phyloP scores from a whole-genome alignment of 306 rosid species.

The Sophora flavescens region DNA sequence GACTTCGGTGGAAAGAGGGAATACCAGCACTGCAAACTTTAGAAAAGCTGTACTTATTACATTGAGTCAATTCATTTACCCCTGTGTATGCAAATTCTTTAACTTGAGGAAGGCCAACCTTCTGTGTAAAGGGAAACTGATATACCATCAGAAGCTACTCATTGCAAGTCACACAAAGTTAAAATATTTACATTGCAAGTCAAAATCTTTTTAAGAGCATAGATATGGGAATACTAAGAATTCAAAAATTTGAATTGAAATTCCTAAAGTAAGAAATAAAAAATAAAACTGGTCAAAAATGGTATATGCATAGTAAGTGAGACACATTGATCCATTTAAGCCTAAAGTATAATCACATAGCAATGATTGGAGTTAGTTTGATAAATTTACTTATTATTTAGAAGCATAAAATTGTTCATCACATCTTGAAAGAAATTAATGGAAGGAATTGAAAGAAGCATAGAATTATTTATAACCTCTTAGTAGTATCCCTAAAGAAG shows the following conservation, averaged over 20 bases:
- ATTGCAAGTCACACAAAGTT: not conserved
- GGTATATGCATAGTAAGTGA: too few relatives aligned
- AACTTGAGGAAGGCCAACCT: slow-evolving; percentile 60
- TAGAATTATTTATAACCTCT: too few relatives aligned
- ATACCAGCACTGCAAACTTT: not conserved
- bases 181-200: not conserved
- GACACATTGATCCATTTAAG: too few relatives aligned
- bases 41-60: slow-evolving; percentile 49
- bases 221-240: not conserved
- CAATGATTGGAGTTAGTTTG: too few relatives aligned
- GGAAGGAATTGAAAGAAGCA: too few relatives aligned
- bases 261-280: not conserved
- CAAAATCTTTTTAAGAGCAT: not conserved
- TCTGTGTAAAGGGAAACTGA: slow-evolving; percentile 41
- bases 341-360: too few relatives aligned
- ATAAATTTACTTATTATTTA: too few relatives aligned
- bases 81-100: slow-evolving; percentile 80
- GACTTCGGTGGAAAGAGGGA: slow-evolving; percentile 11
- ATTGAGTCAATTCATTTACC: slow-evolving; percentile 47
- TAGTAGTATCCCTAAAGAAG: too few relatives aligned
- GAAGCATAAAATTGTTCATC: too few relatives aligned
- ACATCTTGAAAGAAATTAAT: too few relatives aligned
- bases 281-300: not conserved
- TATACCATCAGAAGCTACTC: slow-evolving; percentile 18
- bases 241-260: not conserved